phyloP scores from a whole-genome alignment of 805 yeast species.

The Candida sanyiensis region DNA sequence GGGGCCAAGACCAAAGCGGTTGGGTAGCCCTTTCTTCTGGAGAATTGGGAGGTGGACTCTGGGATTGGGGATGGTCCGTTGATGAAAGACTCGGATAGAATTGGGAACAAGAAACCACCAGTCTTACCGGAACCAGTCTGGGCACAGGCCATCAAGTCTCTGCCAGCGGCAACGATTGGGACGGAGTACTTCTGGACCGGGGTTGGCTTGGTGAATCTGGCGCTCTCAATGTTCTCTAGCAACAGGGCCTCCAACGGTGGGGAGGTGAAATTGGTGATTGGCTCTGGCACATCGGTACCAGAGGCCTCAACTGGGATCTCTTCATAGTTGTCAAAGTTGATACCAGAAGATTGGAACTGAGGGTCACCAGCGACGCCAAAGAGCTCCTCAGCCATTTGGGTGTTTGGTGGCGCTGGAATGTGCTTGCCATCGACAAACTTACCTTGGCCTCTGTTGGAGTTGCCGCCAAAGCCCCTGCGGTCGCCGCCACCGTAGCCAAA shows the following conservation, averaged over 20 bases:
- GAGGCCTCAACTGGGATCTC: conserved; percentile 98
- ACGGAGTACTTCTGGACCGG: conserved; percentile 94
- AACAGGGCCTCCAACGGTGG: conserved; percentile 88
- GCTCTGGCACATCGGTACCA: conserved; percentile 93
- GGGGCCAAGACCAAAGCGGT: conserved; percentile 96
- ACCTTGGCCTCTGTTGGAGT: conserved; percentile 54
- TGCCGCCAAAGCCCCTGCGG: conserved; percentile 30
- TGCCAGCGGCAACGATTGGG: conserved; percentile 81
- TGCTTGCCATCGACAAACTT: conserved; percentile 84
- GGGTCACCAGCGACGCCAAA: conserved; percentile 73
- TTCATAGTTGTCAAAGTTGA: conserved; percentile 97
- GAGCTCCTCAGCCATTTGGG: conserved; percentile 66
- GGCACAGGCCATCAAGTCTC: conserved; percentile 96
- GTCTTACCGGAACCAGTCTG: conserved; percentile 99
- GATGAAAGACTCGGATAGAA: conserved; percentile 82
- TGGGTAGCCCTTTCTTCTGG: conserved; percentile 81
- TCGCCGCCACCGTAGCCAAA: conserved; percentile 31
- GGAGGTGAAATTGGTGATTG: conserved; percentile 77
- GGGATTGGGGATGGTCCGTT: conserved; percentile 74
- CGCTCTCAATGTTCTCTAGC: conserved; percentile 78
- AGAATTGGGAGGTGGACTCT: conserved; percentile 40
- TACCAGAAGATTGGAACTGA: conserved; percentile 85
- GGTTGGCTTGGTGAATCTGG: conserved; percentile 93
- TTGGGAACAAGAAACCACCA: conserved; percentile 99
- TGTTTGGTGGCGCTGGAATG: conserved; percentile 70